Percentiles rank a stretch among this genome's conserved stretches.
phyloP scores from a whole-genome alignment of 2,329 filamentous ascomycete species.

The Knoxdaviesia proteae region DNA sequence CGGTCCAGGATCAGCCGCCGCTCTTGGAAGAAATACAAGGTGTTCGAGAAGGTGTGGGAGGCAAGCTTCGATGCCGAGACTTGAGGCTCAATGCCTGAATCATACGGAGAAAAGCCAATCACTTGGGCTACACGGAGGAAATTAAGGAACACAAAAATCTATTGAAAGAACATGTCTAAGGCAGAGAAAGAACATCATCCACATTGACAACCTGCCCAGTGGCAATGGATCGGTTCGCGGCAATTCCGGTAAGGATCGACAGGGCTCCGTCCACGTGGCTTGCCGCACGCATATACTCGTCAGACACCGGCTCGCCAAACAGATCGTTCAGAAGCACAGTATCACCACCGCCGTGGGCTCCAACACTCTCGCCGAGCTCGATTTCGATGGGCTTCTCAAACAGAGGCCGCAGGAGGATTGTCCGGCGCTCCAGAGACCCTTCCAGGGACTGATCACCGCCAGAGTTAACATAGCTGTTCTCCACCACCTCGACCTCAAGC shows the following conservation, averaged over 20 bases:
- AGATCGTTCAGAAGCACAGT: slow-evolving; percentile 33
- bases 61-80: too few species aligned
- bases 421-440: slow-evolving; percentile 27
- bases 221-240: slow-evolving; percentile 34
- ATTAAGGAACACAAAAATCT: background rate
- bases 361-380: slow-evolving; percentile 26
- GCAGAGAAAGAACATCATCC: slow-evolving; percentile 23
- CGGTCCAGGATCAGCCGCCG: too few species aligned
- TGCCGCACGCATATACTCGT: slow-evolving; percentile 32
- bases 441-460: slow-evolving; percentile 35
- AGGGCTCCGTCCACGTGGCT: slow-evolving; percentile 36
- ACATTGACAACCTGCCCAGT: slow-evolving; percentile 35
- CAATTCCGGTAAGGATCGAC: slow-evolving; percentile 38
- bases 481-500: slow-evolving; percentile 39
- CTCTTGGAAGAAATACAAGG: too few species aligned
- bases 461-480: slow-evolving; percentile 39
- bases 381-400: slow-evolving; percentile 36
- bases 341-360: slow-evolving; percentile 40
- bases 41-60: too few species aligned
- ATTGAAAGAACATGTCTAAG: slow-evolving; percentile 5
- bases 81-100: too few species aligned
- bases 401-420: slow-evolving; percentile 27
- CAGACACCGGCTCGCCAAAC: slow-evolving; percentile 29
- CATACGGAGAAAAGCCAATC: too few species aligned
- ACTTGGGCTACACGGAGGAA: too few species aligned